These are phyloP conservation scores for Talaromyces islandicus DNA, from an alignment of 2,329 filamentous ascomycete genomes.

Conservation along the genomic window DNA sequence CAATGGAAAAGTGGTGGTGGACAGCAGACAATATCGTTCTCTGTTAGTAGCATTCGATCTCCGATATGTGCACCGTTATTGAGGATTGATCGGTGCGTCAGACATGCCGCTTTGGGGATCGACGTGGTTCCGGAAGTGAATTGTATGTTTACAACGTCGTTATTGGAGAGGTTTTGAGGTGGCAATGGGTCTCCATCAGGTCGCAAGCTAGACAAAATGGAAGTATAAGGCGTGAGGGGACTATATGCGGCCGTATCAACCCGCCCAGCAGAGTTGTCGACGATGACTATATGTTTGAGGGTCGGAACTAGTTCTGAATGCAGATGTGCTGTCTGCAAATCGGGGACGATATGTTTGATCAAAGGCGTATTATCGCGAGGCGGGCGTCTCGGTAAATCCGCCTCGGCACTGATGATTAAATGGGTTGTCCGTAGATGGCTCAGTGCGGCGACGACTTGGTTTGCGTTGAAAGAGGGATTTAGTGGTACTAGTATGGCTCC, in stretches of 20 bases:
- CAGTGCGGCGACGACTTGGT: conserved; percentile 72
- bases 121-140: conserved; percentile 96
- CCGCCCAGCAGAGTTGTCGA: conserved; percentile 66
- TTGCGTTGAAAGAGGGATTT: conserved; percentile 80
- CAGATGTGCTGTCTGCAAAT: conserved; percentile 38
- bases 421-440: conserved; percentile 67
- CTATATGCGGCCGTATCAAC: conserved; percentile 41
- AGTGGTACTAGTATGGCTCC: conserved; percentile 86
- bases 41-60: conserved; percentile 71
- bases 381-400: conserved; percentile 65
- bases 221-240: conserved; percentile 43
- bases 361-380: conserved; percentile 56
- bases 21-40: conserved; percentile 63
- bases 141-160: conserved; percentile 87
- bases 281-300: conserved; percentile 64
- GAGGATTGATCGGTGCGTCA: conserved; percentile 77
- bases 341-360: conserved; percentile 48
- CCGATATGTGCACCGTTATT: conserved; percentile 89
- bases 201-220: conserved; percentile 39
- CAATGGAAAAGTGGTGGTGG: conserved; percentile 60
- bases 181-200: conserved; percentile 37
- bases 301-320: conserved; percentile 59
- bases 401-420: conserved; percentile 80
- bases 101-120: conserved; percentile 82
- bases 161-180: conserved; percentile 44